Conservation (phyloP, 1,139 yeast genomes). For the Taphrina betulina region DNA sequence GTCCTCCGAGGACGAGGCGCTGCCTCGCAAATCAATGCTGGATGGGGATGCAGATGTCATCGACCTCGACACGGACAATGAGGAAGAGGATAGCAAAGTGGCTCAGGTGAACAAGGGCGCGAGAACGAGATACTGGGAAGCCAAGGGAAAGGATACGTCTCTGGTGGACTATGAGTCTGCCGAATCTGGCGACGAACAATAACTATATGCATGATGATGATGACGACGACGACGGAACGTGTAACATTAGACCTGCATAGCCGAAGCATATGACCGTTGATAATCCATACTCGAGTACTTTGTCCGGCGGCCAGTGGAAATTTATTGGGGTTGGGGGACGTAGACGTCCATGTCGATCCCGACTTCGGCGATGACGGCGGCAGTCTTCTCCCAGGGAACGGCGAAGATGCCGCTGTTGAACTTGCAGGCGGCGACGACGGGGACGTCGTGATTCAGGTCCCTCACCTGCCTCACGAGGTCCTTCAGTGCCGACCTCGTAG, state of each 20-base stretch:
- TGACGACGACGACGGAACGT: no score
- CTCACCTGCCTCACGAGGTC: constrained; percentile 13
- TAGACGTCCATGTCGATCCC: constrained; percentile 13
- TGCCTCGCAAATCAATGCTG: not conserved
- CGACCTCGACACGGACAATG: constrained; percentile 14
- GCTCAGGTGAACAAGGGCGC: constrained; percentile 17
- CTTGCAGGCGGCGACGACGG: constrained; percentile 11
- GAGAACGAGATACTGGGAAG: constrained; percentile 27
- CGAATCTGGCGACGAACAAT: no score
- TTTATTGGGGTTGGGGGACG: no score
- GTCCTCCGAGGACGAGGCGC: constrained; percentile 25
- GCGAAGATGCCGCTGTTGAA: constrained; percentile 22
- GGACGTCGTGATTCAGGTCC: not conserved
- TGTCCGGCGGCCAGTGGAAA: no score
- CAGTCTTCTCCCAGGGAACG: constrained; percentile 19
- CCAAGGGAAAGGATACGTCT: no score
- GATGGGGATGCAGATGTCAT: not conserved
- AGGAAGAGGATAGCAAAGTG: constrained; percentile 15
- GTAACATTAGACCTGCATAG: no score
- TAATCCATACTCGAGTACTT: no score
- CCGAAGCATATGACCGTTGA: no score
- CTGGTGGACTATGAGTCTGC: no score
- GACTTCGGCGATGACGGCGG: constrained; percentile 10
- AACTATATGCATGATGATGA: no score
- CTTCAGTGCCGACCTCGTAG: not conserved